These are phyloP conservation scores for Puccinia polysora DNA, from an alignment of 1,284 basidiomycete species.

Conservation along the genomic window DNA sequence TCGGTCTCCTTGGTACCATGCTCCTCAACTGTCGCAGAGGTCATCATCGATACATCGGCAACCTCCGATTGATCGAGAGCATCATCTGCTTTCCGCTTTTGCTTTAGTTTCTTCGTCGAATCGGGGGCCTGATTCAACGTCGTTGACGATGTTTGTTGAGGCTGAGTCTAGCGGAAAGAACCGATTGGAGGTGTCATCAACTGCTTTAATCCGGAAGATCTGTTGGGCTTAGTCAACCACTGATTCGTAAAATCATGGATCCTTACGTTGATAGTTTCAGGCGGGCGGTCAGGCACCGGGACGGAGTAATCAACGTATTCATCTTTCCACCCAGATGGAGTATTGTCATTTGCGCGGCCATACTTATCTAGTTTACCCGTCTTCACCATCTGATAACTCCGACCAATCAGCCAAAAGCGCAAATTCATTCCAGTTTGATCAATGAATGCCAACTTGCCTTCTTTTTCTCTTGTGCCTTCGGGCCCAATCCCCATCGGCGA, in stretches of 20 bases:
- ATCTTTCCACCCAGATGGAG: slow-evolving; percentile 82
- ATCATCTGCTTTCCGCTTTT: slow-evolving; percentile 49
- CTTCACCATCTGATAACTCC: slow-evolving; percentile 66
- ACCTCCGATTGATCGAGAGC: slow-evolving; percentile 47
- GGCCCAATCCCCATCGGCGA: slow-evolving; percentile 94
- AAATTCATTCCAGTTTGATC: too few relatives aligned
- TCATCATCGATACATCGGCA: slow-evolving; percentile 58
- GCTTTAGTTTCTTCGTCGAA: slow-evolving; percentile 50
- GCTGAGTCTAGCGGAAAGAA: slow-evolving; percentile 19
- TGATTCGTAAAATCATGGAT: not conserved
- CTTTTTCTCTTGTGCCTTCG: slow-evolving; percentile 95
- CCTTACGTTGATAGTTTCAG: slow-evolving; percentile 48
- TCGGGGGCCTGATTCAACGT: slow-evolving; percentile 41
- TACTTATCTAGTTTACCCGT: slow-evolving; percentile 94
- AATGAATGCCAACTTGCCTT: too few relatives aligned
- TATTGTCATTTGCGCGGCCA: slow-evolving; percentile 85
- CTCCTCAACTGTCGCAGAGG: slow-evolving; percentile 52
- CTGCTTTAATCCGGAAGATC: not conserved
- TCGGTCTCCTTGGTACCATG: slow-evolving; percentile 48
- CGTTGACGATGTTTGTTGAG: not conserved
- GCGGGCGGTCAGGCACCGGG: slow-evolving; percentile 51
- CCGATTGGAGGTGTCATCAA: too few relatives aligned
- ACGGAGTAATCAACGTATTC: slow-evolving; percentile 84
- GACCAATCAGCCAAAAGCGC: too few relatives aligned
- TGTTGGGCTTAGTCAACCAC: not conserved